phyloP scores from a whole-genome alignment of 768 basidiomycete species.

The Cystofilobasidium capitatum region DNA sequence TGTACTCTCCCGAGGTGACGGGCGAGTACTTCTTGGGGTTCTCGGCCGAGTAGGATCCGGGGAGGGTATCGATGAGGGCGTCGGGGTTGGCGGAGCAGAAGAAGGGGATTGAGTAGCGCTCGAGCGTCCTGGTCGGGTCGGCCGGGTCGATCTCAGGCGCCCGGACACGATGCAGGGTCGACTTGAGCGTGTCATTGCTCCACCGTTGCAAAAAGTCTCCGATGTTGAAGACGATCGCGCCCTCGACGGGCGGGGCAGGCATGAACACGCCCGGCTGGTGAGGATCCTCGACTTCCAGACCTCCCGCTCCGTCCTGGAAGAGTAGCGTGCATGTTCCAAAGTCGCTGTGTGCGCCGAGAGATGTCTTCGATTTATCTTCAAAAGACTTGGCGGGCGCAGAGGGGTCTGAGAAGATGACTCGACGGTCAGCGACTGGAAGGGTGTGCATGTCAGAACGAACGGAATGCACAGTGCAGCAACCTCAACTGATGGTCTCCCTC shows the following conservation, averaged over 20 bases:
- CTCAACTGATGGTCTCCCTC: slow-evolving; percentile 29
- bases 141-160: slow-evolving; percentile 24
- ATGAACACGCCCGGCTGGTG: slow-evolving; percentile 42
- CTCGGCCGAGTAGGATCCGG: slow-evolving; percentile 16
- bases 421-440: too few relatives aligned
- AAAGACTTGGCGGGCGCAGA: not conserved
- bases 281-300: slow-evolving; percentile 55
- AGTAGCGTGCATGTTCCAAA: slow-evolving; percentile 53
- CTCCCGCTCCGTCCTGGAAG: slow-evolving; percentile 54
- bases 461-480: slow-evolving; percentile 21
- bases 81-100: slow-evolving; percentile 17
- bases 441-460: too few relatives aligned
- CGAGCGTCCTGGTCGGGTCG: slow-evolving; percentile 43
- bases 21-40: slow-evolving; percentile 24
- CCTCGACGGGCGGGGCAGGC: slow-evolving; percentile 36
- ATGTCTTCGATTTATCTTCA: not conserved
- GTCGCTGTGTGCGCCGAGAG: slow-evolving; percentile 45
- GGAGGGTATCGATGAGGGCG: slow-evolving; percentile 15
- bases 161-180: slow-evolving; percentile 37
- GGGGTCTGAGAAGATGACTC: not conserved
- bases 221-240: slow-evolving; percentile 35
- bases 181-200: slow-evolving; percentile 30
- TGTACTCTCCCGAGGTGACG: slow-evolving; percentile 18
- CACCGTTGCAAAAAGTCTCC: slow-evolving; percentile 31
- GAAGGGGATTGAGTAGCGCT: slow-evolving; percentile 54